Evolutionary conservation across 768 basidiomycete species (phyloP).

Genomic region (Lepiota subincarnata): DNA sequence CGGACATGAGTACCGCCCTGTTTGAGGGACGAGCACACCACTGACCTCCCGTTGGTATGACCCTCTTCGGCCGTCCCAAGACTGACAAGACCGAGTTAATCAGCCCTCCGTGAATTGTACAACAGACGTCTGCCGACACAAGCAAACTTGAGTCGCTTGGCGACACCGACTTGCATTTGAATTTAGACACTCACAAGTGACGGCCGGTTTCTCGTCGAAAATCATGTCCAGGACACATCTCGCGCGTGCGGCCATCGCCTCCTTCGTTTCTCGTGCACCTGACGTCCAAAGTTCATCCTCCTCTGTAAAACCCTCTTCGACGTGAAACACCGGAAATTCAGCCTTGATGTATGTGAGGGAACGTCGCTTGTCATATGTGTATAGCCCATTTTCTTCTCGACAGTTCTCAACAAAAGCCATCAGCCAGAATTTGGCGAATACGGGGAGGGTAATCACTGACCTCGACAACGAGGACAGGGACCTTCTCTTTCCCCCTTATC

Average conservation of each 20-base stretch:
- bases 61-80: conserved; percentile 40
- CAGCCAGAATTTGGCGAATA: background rate
- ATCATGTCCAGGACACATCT: conserved; percentile 49
- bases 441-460: conserved; percentile 26
- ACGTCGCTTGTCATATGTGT: conserved; percentile 68
- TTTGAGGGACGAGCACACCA: background rate
- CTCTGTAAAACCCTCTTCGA: conserved; percentile 59
- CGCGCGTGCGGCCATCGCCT: conserved; percentile 45
- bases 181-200: conserved; percentile 40
- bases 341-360: conserved; percentile 42
- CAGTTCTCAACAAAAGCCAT: conserved; percentile 41
- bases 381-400: conserved; percentile 62
- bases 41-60: conserved; percentile 62
- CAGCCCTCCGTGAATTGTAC: conserved; percentile 64
- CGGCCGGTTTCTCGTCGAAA: conserved; percentile 40
- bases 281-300: conserved; percentile 59
- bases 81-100: conserved; percentile 52
- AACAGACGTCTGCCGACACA: conserved; percentile 48
- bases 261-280: conserved; percentile 48
- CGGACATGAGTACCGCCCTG: background rate
- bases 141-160: background rate
- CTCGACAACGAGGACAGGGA: conserved; percentile 50
- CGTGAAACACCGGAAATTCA: conserved; percentile 46
- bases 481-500: conserved; percentile 19
- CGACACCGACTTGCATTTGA: background rate